Conservation (phyloP, 176 grass and related monocot genomes). For the Aegilops speltoides region DNA sequence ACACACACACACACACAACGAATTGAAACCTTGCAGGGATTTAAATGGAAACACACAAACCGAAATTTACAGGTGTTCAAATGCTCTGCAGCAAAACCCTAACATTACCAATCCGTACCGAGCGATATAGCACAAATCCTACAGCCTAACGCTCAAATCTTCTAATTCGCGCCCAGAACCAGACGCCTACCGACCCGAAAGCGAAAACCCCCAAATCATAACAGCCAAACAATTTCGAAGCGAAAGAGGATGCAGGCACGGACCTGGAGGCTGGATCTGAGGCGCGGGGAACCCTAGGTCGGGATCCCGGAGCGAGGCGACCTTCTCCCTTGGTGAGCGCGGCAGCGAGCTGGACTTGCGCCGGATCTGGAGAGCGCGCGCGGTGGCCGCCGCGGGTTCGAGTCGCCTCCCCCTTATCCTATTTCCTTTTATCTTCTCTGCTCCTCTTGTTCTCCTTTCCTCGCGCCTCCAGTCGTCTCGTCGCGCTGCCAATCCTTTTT, state of each 20-base stretch:
- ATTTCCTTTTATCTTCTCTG: background rate
- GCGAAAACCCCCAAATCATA: background rate
- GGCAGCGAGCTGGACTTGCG: constrained; percentile 3
- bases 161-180: constrained; percentile 7
- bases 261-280: constrained; percentile 47
- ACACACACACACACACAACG: background rate
- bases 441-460: background rate
- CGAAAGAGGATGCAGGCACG: background rate
- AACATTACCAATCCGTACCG: background rate
- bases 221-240: background rate
- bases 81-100: constrained; percentile 23
- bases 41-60: background rate
- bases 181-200: background rate
- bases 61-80: background rate
- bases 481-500: constrained; percentile 32
- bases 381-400: constrained; percentile 22
- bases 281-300: background rate
- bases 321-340: background rate
- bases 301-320: background rate
- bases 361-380: constrained; percentile 19
- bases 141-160: background rate
- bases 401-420: constrained; percentile 25
- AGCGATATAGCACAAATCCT: background rate
- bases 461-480: constrained; percentile 28
- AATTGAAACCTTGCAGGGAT: background rate